phyloP scores from a whole-genome alignment of 164 flowering plant genomes.

The Berberis thunbergii region DNA sequence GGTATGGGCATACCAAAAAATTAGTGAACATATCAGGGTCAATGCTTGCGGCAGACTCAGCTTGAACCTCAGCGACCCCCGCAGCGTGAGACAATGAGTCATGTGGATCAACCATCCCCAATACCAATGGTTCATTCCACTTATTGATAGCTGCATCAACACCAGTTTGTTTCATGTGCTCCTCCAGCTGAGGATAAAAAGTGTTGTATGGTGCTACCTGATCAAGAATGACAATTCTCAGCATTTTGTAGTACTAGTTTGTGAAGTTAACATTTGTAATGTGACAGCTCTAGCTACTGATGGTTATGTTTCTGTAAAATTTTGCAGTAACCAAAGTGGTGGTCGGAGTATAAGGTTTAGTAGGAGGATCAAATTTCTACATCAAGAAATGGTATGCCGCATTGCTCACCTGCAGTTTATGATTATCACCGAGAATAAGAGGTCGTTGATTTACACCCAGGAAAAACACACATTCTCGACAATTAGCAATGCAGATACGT shows the following conservation, averaged over 20 bases:
- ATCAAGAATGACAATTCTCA: constrained; percentile 1
- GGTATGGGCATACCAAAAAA: constrained; percentile 53
- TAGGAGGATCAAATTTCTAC: background rate
- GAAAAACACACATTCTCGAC: constrained; percentile 93
- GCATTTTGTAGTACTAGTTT: background rate
- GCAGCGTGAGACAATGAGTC: constrained; percentile 98
- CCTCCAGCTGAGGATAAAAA: constrained; percentile 76
- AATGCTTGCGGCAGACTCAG: constrained; percentile 70
- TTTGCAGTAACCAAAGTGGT: too few species aligned
- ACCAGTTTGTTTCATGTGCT: constrained; percentile 84
- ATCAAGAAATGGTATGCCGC: background rate
- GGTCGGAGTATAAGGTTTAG: background rate
- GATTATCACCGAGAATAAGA: constrained; percentile 92
- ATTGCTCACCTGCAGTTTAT: constrained; percentile 65
- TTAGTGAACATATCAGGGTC: constrained; percentile 84
- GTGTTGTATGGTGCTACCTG: constrained; percentile 98
- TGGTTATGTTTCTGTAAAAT: too few species aligned
- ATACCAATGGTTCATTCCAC: constrained; percentile 81
- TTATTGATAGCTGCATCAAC: constrained; percentile 55
- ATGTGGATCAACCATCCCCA: constrained; percentile 93
- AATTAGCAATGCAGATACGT: constrained; percentile 86
- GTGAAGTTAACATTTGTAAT: background rate
- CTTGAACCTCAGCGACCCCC: constrained; percentile 88
- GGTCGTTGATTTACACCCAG: constrained; percentile 93
- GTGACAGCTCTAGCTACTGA: too few species aligned